Evolutionary conservation across 2,329 filamentous ascomycete genomes (phyloP), one percentile per base, ranked within the genome.

Genomic region (Penicillium thymicola): DNA sequence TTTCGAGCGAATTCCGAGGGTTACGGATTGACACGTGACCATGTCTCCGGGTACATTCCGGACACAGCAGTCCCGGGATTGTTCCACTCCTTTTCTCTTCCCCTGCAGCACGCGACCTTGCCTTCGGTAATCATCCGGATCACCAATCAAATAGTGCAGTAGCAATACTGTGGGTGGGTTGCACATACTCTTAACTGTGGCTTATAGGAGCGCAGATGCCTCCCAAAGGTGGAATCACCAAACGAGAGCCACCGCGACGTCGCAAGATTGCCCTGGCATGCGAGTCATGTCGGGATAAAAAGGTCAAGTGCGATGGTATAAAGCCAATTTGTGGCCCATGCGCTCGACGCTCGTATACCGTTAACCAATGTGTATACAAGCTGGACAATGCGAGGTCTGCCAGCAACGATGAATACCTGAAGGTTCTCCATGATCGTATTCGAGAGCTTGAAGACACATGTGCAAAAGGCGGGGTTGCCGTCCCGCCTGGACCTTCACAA

Each of bases 271-370:
- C 73, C 1, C 63, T 77, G 7, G 76, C 75, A 14, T 79, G 77
- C 56, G 75, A 78, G 53, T 68, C 72, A 4, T 79, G 77, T 51
- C 67, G 76, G 28, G 70, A 74, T 50, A 72, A 74, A 45, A 78
- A 79, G 59, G 65, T 73, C 5, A 71, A 74, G 1, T 78, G 76
- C 52, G 76, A 79, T 59, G 76, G 76, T 21, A 66, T 53, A n/a
- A 78, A 77, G 59, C 77, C 77, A 25, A 72, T 79, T 13, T 79
- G 77, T 63, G 74, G 72, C n/a, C 72, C 73, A 2, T 79, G 77
- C 51, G 64, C 64, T 41, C 69, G 71, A 13, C 70, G 75, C 13
- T 67, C 66, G 2, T 65, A 73, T 27, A 57, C 60, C 4, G 59
- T 73, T 7, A 67, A 72, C 32, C 68, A 65, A n/a, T 78, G 76